A percentile compares a stretch with the other conserved stretches of the same genome.
Evolutionary conservation across 768 basidiomycete genomes (phyloP).

Genomic region (Mycena filopes): DNA sequence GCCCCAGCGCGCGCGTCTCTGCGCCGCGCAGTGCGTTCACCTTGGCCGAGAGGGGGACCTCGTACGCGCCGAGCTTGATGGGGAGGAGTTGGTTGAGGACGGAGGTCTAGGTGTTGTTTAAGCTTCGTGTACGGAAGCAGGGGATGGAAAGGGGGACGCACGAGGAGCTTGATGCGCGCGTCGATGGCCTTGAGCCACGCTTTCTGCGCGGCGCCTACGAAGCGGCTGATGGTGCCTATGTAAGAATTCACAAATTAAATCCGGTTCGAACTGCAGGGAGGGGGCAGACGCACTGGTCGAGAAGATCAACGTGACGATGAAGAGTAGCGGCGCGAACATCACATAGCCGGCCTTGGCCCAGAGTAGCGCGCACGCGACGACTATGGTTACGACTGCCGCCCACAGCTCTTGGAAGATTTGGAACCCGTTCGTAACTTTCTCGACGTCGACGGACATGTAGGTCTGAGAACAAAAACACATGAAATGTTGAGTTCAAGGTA

Average conservation of each 20-base stretch:
- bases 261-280: neutral
- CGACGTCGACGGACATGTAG: conserved; percentile 27
- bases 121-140: too few species aligned
- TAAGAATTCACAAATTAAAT: neutral
- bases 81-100: conserved; percentile 25
- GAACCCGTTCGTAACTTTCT: conserved; percentile 14
- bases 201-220: conserved; percentile 16
- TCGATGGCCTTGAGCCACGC: conserved; percentile 22
- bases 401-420: conserved; percentile 18
- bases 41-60: conserved; percentile 6
- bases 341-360: conserved; percentile 19
- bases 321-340: conserved; percentile 19
- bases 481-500: too few species aligned
- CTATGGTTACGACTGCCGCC: conserved; percentile 13
- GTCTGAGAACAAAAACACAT: too few species aligned
- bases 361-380: conserved; percentile 19
- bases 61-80: conserved; percentile 30
- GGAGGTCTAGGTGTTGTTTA: conserved; percentile 19
- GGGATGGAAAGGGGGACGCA: too few species aligned
- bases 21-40: conserved; percentile 7
- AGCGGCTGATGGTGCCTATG: conserved; percentile 13
- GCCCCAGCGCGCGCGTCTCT: conserved; percentile 5
- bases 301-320: neutral
- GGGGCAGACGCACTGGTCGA: neutral
- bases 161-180: conserved; percentile 23